Conservation (phyloP, 306 rosid genomes). For the Cicer arietinum region DNA sequence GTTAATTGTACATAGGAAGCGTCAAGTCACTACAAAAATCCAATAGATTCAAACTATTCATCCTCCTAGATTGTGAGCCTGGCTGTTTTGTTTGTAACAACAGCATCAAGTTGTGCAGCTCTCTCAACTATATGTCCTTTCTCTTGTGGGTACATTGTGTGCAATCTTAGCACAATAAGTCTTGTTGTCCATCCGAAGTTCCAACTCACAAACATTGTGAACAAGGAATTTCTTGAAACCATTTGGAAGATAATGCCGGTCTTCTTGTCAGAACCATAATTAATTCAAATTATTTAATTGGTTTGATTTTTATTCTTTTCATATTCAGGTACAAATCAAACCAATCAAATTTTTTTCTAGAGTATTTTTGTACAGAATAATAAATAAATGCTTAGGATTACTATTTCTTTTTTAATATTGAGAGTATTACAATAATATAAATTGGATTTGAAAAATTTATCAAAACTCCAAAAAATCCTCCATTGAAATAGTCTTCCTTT, state of each 20-base stretch:
- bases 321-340: too few species aligned
- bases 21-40: too few species aligned
- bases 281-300: constrained; percentile 37
- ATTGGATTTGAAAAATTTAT: too few species aligned
- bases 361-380: too few species aligned
- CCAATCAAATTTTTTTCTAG: too few species aligned
- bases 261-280: constrained; percentile 80
- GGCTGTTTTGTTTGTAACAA: constrained; percentile 82
- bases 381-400: too few species aligned
- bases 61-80: constrained; percentile 69
- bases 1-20: too few species aligned
- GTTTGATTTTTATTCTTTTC: too few species aligned
- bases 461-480: too few species aligned
- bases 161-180: constrained; percentile 90
- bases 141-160: constrained; percentile 68
- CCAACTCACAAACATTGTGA: constrained; percentile 64
- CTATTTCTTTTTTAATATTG: too few species aligned
- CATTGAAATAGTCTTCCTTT: too few species aligned
- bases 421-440: too few species aligned
- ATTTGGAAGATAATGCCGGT: constrained; percentile 82
- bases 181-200: constrained; percentile 89
- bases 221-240: constrained; percentile 83
- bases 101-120: constrained; percentile 86
- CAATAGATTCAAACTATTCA: constrained; percentile 49
- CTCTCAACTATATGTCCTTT: constrained; percentile 76